Base-by-base conservation (phyloP, 2,329 filamentous ascomycete species). In the Torrubiellomyces zombiae region DNA sequence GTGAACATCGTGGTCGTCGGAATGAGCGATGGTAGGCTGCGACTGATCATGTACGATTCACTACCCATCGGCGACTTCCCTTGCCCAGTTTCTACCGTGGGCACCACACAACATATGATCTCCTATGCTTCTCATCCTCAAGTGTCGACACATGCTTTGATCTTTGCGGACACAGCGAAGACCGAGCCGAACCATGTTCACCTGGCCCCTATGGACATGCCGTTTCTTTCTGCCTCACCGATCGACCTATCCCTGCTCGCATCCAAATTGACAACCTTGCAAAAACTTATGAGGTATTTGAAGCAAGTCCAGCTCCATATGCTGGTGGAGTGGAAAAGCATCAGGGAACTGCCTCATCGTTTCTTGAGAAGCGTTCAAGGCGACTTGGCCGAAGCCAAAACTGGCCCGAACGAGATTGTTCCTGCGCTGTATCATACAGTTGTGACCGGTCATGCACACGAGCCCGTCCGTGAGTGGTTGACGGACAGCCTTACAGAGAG, bases 271-370 rank as follows among this genome's bases (percentile, higher is more conserved):
- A 91, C 85, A 1, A 79, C 81, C 21, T 52, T 95, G 10, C 81
- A 93, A 39, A 92, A 89, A 34, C 51, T 95, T 9, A 55, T 94
- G 6, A 65, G 82, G 24, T 95, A 98, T 43, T 64, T 93, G 21
- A 72, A 71, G 28, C 81, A 93, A 44, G 73, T 78, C 1, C 71
- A 89, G 33, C 60, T 68, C 17, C 79, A 86, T 35, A 79, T 94
- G 55, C 58, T 73, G 14, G 63, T 72, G 3, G 85, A 93, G 45
- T 93, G 80, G 69, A 78, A 79, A 39, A 76, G 79, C 18, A 75
- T 80, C 2, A 69, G 80, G 32, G 79, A 91, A 28, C 58, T 94
- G 6, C 81, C 83, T 0, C 60, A 56, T 9, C 68, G 72, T n/a
- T 92, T 91, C 45, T 62, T 93, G 30, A 63, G 66, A 14, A 79